Base-by-base conservation (phyloP, 192 early-diverging fungal genomes). In the Umbelopsis ramanniana region DNA sequence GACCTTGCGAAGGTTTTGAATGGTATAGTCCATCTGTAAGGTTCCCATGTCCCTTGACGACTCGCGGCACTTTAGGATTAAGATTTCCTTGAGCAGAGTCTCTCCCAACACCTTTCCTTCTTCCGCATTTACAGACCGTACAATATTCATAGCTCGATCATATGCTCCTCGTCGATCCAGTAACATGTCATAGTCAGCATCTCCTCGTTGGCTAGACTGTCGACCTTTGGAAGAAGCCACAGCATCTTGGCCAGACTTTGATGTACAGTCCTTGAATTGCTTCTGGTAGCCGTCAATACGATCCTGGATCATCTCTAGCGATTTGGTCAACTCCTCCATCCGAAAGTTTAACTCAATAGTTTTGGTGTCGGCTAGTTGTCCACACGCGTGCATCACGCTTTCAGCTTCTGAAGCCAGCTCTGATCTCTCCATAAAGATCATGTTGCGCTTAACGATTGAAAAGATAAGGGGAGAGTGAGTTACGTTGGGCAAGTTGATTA, bases 131-230 rank as follows among this genome's bases (percentile, higher is more conserved):
- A 37, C 57, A 0, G 57, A 63, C 5, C 57, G 57, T 19, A 63
- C 57, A 29, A 63, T 63, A n/a, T 4, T 63, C 15, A 63, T 37
- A 4, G 57, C 57, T 35, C 57, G 57, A 6, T 63, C 57, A 37
- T 63, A 63, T 7, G 57, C 57, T 29, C 57, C 57, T 63, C 26
- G 33, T 35, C 57, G 26, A 63, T 63, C 57, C 33, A 63, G 57
- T 19, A 37, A 17, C 17, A 19, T 17, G 6, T 63, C 57, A 63
- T 37, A 17, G 1, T 63, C 57, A 2, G 26, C 12, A 12, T 12
- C 15, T 50, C 4, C n/a, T 50, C n/a, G 9, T 35, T 37, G 14
- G 2, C 15, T 37, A 4, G 33, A 37, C 23, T 35, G 23, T 8
- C 29, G 7, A 35, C 17, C 26, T n/a, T 37, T 63, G 29, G 8